Base-by-base conservation (phyloP, 2,329 filamentous ascomycete genomes). In the Ceratocystis diversiconidia region DNA sequence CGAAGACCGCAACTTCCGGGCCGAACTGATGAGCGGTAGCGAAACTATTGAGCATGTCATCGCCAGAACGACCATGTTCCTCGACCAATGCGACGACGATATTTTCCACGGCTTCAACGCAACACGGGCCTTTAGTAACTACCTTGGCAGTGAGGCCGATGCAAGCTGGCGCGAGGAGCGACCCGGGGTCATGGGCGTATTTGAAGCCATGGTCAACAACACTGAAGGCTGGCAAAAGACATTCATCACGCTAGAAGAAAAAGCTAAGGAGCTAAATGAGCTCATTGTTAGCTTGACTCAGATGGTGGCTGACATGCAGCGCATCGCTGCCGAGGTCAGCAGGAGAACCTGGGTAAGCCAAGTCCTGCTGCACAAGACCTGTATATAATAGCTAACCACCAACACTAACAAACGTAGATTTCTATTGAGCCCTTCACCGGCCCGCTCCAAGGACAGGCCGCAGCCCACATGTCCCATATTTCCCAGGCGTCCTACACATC, bases 1-100 rank as follows among this genome's bases (percentile, higher is more conserved):
- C 61, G 86, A 91, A 72, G 90, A 96, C 72, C 85, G 88, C 68
- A 81, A 81, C 63, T 97, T 96, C 73, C 86, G 92, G 17, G 78
- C 85, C 19, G 86, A 92, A 70, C 89, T 97, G 63, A 80, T 96
- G 46, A 85, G 87, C 62, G 90, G 92, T 64, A 96, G 96, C 72
- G 87, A 94, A 71, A 89, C 88, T 73, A 95, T 97, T 68, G 91
- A 96, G 72, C 88, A 91, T 74, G 90, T 96, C 65, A 82, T 95
- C 60, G 83, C 84, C n/a, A 82, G 90, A 69, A 96, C 92, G 36
- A 85, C 86, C 15, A 79, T 80, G 25, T 82, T 87, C 22, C 85
- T 96, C 74, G 85, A 88, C 67, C 89, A 92, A 72, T 85, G 87
- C 62, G 78, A 92, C 46, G 83, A 86, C 70, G 92, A 97, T 72